Base-by-base conservation (phyloP, 2,329 filamentous ascomycete species). In the Colletotrichum limetticola region DNA sequence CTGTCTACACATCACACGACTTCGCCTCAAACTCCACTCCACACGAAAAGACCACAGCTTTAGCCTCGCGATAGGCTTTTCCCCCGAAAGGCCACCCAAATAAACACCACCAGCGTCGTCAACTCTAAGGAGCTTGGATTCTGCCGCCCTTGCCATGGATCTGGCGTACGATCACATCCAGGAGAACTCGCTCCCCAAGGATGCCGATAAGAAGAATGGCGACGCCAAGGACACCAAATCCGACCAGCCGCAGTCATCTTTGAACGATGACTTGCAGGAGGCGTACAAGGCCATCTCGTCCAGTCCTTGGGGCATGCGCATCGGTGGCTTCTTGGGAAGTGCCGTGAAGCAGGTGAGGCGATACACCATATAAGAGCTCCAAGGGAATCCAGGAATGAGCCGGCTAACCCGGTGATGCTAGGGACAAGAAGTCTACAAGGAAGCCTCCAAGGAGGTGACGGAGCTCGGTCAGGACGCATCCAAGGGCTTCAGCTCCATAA, bases 131-230 rank as follows among this genome's bases (percentile, higher is more conserved):
- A 64, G 66, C 59, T 69, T 49, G 60, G 46, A 62, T 49, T 42
- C 22, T 6, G 12, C 35, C 64, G 56, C 56, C 14, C 46, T 66
- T 52, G 71, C 76, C 76, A 98, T 99, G 97, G 97, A 99, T 90
- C 88, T 97, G 80, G 95, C 95, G 57, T 99, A 98, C 89, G 97
- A 99, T 80, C 95, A 98, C 83, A 97, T 98, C 79, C 92, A 95
- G 81, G 95, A 98, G 85, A 92, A 97, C 82, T 89, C 91, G 64
- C 89, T 94, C 74, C 87, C 90, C 52, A 89, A 91, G 78, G 87
- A 91, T 70, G 80, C 86, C 72, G 86, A 90, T 74, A 85, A 87
- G 75, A 84, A 86, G 74, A 75, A 76, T 73, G 77, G 71, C 72
- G 75, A 72, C 55, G 68, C 78, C 49, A 84, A 85, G 56, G 82